Percentiles rank a stretch among this genome's conserved stretches.
phyloP scores from a whole-genome alignment of 176 grass and related monocot genomes.

The Eleusine coracana region DNA sequence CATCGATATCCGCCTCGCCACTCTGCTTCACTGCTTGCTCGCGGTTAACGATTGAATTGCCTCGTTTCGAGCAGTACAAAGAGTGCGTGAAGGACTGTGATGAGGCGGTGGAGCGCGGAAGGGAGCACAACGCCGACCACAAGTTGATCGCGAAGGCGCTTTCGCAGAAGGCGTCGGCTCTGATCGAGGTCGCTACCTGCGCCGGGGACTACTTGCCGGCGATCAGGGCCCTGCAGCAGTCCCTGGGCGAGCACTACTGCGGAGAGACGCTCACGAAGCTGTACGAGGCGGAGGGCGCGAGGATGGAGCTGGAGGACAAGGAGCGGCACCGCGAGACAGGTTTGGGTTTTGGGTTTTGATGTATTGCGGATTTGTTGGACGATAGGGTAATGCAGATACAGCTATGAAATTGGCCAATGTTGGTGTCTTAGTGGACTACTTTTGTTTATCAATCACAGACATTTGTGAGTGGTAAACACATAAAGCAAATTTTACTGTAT shows the following conservation, averaged over 20 bases:
- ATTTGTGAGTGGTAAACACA: background rate
- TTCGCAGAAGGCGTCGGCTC: conserved; percentile 51
- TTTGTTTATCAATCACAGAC: background rate
- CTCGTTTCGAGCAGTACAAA: conserved; percentile 32
- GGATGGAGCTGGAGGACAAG: conserved; percentile 49
- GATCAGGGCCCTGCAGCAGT: conserved; percentile 50
- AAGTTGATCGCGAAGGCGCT: conserved; percentile 51
- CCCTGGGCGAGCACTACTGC: conserved; percentile 49
- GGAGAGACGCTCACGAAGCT: conserved; percentile 51
- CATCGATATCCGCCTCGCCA: background rate
- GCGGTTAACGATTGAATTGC: background rate
- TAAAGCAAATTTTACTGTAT: too few relatives aligned
- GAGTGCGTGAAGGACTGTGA: conserved; percentile 64
- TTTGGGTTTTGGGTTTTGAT: conserved; percentile 8
- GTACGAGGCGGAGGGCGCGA: conserved; percentile 27
- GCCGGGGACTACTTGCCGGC: conserved; percentile 45
- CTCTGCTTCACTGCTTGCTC: background rate
- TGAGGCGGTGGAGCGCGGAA: conserved; percentile 46
- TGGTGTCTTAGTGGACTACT: background rate
- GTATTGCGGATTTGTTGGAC: conserved; percentile 1
- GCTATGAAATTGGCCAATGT: background rate
- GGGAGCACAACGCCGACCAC: conserved; percentile 46
- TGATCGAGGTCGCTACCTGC: conserved; percentile 45
- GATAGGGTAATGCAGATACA: background rate
- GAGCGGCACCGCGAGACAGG: conserved; percentile 57